Evolutionary conservation across 2,329 filamentous ascomycete species (phyloP), one percentile per base, ranked within the genome.

Genomic region (Cercospora sp.): DNA sequence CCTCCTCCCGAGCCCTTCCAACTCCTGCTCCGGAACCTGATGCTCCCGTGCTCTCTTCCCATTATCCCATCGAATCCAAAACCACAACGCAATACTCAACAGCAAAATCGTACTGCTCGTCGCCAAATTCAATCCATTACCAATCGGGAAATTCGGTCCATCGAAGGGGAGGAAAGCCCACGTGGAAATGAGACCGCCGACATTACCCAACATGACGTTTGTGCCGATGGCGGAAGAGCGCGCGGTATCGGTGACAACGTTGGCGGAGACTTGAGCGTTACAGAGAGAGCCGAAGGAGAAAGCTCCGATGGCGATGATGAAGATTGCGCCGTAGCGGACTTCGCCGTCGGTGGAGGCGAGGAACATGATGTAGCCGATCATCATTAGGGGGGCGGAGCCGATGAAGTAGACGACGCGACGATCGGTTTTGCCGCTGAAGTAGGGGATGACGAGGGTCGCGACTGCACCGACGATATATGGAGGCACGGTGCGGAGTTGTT

Each of bases 301-400:
- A 4, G 87, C 86, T 0, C 88, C 89, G 7, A 83, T 82, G 1
- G 89, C 86, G 64, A 91, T 88, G 65, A 92, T 78, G 78, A 92
- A 93, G 0, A 89, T 90, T 0, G 89, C 90, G 0, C 85, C 90
- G 75, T 92, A 93, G 18, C 89, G 86, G 1, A 88, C 85, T 30
- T 81, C 79, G 0, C 82, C 69, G 61, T 85, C 68, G 2, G 78
- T 78, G 13, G 82, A 85, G 5, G 87, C 88, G 0, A 92, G 81
- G 79, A 91, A 92, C 84, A 92, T 88, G 76, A 87, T 86, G 77
- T 91, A 92, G 0, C 90, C 90, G 3, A 85, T 76, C 84, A 92
- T 91, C 71, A 89, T 86, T 5, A 91, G 76, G 0, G 89, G 89
- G 0, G 88, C 85, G 1, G 83, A 83, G 10, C 84, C 65, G 58